Evolutionary conservation across 306 rosid genomes (phyloP).

Genomic region (Hylodesmum podocarpum): DNA sequence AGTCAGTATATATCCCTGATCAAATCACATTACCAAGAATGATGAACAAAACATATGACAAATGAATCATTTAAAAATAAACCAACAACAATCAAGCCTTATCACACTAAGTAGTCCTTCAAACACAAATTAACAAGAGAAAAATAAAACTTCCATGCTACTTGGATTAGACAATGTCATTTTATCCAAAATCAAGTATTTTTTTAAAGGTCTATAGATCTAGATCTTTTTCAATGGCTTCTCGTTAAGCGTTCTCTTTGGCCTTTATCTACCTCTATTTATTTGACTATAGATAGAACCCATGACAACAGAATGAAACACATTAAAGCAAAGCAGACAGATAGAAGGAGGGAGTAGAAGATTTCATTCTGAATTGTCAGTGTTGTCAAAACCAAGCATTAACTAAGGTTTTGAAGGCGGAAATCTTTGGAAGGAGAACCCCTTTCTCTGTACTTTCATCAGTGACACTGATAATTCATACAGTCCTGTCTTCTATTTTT

Average conservation of each 20-base stretch:
- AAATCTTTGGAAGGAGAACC: background rate
- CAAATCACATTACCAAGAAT: conserved; percentile 32
- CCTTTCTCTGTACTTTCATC: background rate
- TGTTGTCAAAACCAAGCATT: background rate
- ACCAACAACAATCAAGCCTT: conserved; percentile 21
- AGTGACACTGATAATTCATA: background rate
- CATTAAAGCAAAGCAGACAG: background rate
- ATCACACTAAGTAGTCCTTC: conserved; percentile 22
- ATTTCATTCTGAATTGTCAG: background rate
- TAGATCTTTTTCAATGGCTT: conserved; percentile 3
- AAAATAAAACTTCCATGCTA: background rate
- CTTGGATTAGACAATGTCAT: background rate
- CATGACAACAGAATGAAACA: background rate
- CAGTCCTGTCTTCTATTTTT: background rate
- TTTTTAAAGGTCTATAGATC: conserved; percentile 4
- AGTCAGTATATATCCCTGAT: conserved; percentile 84
- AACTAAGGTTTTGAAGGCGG: background rate
- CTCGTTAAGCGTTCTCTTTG: background rate
- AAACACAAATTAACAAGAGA: background rate
- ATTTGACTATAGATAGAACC: background rate
- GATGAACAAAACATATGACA: background rate
- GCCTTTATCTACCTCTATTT: conserved; percentile 11
- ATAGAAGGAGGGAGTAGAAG: background rate
- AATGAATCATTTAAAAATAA: conserved; percentile 20
- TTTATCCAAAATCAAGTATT: background rate